Evolutionary conservation across 2,329 filamentous ascomycete species (phyloP).

Genomic region (Arthroderma sp.): DNA sequence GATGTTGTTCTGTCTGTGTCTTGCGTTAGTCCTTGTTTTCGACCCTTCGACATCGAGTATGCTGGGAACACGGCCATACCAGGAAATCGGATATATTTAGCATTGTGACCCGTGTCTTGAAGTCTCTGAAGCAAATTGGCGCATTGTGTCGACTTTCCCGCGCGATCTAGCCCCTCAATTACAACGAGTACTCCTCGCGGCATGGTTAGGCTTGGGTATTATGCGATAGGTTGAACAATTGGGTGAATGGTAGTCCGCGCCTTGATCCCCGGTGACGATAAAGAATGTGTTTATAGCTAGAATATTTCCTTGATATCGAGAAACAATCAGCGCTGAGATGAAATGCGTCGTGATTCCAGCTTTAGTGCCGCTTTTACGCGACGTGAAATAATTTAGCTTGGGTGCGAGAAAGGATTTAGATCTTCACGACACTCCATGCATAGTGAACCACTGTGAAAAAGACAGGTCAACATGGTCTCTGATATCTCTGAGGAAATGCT

Average conservation of each 20-base stretch:
- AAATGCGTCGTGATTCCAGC: too few species aligned
- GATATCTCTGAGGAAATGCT: slow-evolving; percentile 23
- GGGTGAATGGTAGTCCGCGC: too few species aligned
- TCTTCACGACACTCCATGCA: too few species aligned
- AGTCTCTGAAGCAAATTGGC: slow-evolving; percentile 48
- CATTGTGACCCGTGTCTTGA: slow-evolving; percentile 35
- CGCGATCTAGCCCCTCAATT: slow-evolving; percentile 77
- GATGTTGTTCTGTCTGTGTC: slow-evolving; percentile 61
- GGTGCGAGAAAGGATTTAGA: too few species aligned
- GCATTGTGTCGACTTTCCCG: slow-evolving; percentile 87
- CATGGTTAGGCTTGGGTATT: background rate
- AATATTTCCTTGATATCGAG: too few species aligned
- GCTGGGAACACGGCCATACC: slow-evolving; percentile 28
- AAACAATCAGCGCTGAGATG: too few species aligned
- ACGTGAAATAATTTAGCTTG: too few species aligned
- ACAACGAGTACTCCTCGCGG: slow-evolving; percentile 57
- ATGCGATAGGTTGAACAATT: too few species aligned
- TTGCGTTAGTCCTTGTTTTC: background rate
- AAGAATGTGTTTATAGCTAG: too few species aligned
- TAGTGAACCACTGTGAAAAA: too few species aligned
- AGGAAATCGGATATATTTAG: slow-evolving; percentile 53
- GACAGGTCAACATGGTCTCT: slow-evolving; percentile 16
- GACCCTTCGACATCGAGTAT: background rate
- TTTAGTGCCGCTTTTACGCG: too few species aligned
- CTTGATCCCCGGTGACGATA: too few species aligned